Base-by-base conservation (phyloP, 805 yeast genomes). In the Monosporozyma unispora region DNA sequence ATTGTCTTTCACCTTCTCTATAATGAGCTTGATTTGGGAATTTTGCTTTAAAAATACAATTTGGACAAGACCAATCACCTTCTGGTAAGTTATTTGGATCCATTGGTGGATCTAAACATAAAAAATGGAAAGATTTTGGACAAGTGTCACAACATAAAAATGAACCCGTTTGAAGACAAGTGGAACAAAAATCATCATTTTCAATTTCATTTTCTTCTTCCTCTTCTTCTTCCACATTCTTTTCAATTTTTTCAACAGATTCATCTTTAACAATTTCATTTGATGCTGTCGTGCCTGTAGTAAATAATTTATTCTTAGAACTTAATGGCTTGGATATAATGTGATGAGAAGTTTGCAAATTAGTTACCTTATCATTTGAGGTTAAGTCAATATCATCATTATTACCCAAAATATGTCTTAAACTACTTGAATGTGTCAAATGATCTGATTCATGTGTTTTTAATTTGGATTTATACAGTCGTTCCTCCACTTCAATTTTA, bases 71-170 rank as follows among this genome's bases (percentile, higher is more conserved):
- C 99, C 99, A 91, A 53, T 80, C 84, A 35, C 85, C 96, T 45
- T 84, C 95, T 0, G 98, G 98, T 7, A 87, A 68, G 37, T 75
- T 62, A 46, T 77, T 74, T 40, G 84, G 88, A 56, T 84, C 87
- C 31, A 83, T 68, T 0, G 99, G 98, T 2, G 98, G 98, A 58
- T 87, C 84, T 52, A 91, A 78, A 64, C 99, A 91, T 4, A 86
- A 74, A 61, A 93, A 88, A 63, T 91, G 99, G 67, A 91, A 93
- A 1, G 96, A 86, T 58, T 76, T 76, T 0, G 97, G 96, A 66
- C 99, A 91, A 1, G 86, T 75, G 58, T 91, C 99, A 68, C 99
- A 91, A 67, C 98, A 93, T 22, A 91, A 72, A 58, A 91, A 89
- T 25, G 86, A 75, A 11, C 99, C 99, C 0, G 89, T 73, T 25